Percentiles rank a stretch among this genome's conserved stretches.
phyloP scores from a whole-genome alignment of 2,329 filamentous ascomycete species.

The Cladobotryum protrusum region DNA sequence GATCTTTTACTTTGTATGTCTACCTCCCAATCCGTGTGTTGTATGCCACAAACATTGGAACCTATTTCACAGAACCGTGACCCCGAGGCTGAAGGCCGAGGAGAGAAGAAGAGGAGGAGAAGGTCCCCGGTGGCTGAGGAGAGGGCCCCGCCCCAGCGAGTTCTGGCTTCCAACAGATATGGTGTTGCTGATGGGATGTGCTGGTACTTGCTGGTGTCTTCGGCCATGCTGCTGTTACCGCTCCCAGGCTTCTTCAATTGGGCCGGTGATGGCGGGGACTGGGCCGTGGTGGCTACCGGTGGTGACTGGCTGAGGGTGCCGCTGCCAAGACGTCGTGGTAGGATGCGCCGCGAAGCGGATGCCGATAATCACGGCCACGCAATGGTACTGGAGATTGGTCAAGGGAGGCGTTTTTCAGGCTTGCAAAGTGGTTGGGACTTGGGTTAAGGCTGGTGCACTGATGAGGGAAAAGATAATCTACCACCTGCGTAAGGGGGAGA shows the following conservation, averaged over 20 bases:
- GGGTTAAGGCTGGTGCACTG: conserved; percentile 67
- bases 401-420: conserved; percentile 19
- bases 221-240: conserved; percentile 33
- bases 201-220: conserved; percentile 64
- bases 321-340: conserved; percentile 54
- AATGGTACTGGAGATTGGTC: conserved; percentile 15
- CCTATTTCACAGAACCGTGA: conserved; percentile 66
- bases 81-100: conserved; percentile 98
- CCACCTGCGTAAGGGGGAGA: conserved; percentile 23
- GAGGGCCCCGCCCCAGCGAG: conserved; percentile 71
- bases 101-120: conserved; percentile 95
- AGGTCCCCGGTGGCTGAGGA: conserved; percentile 81
- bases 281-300: conserved; percentile 57
- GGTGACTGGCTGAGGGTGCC: conserved; percentile 59
- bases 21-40: not conserved
- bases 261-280: conserved; percentile 57
- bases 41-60: not conserved
- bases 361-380: conserved; percentile 1
- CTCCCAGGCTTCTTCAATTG: conserved; percentile 48
- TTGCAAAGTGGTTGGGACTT: conserved; percentile 16
- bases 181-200: conserved; percentile 76
- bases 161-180: conserved; percentile 61
- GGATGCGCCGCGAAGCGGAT: conserved; percentile 14
- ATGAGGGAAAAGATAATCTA: conserved; percentile 99
- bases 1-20: conserved; percentile 95